Percentiles rank a stretch among this genome's conserved stretches.
These are phyloP conservation scores for Chaetoscypha palmicola DNA, from an alignment of 2,329 filamentous ascomycete genomes.

Conservation along the genomic window DNA sequence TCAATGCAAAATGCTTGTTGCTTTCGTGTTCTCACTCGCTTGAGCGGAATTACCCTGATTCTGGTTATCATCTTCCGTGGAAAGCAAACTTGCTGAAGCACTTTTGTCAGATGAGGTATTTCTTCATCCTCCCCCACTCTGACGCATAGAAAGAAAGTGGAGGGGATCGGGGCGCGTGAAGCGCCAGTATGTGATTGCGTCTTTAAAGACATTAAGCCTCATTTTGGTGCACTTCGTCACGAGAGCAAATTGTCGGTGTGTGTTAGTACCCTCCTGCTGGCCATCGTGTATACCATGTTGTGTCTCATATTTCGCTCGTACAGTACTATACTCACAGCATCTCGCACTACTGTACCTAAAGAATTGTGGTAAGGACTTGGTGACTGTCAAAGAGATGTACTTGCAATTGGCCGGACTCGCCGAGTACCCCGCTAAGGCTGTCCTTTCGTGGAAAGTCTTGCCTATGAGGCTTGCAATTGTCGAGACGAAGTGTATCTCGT, in stretches of 20 bases:
- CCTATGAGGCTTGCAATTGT: neutral
- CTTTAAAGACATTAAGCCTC: neutral
- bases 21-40: too few species aligned
- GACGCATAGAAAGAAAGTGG: neutral
- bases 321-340: too few species aligned
- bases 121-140: neutral
- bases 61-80: too few species aligned
- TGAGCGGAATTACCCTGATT: too few species aligned
- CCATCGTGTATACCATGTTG: too few species aligned
- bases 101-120: conserved; percentile 1
- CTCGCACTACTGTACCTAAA: too few species aligned
- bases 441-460: neutral
- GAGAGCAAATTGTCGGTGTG: conserved; percentile 1
- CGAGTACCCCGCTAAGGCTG: neutral
- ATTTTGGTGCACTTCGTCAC: neutral
- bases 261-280: too few species aligned
- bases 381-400: neutral
- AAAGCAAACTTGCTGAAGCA: neutral
- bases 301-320: too few species aligned
- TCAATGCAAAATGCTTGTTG: too few species aligned
- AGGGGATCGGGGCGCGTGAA: neutral
- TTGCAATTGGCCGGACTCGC: neutral
- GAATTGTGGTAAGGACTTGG: neutral
- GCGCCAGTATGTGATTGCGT: conserved; percentile 3
- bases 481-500: neutral